phyloP scores from a whole-genome alignment of 139 green algal genomes.

The Gonium pectorale region DNA sequence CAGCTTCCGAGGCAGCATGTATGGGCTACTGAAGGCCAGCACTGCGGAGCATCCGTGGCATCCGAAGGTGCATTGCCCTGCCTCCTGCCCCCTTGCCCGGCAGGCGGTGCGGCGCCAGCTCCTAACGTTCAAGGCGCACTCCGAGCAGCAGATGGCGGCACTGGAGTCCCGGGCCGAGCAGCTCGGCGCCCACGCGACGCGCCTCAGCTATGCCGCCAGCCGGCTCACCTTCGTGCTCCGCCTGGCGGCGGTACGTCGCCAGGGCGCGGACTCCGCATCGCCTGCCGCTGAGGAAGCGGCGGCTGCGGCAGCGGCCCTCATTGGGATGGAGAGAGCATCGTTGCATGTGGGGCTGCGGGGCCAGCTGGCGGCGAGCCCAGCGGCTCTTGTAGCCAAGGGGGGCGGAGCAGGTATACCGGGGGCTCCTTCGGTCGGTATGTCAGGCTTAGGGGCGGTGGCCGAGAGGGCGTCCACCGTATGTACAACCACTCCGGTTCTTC shows the following conservation, averaged over 20 bases:
- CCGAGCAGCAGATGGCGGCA: background rate
- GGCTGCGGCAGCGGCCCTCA: background rate
- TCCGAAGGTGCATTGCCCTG: too few relatives aligned
- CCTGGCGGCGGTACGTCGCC: background rate
- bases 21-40: too few relatives aligned
- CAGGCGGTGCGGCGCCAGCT: constrained; percentile 35
- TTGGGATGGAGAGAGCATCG: too few relatives aligned
- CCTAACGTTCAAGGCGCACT: background rate
- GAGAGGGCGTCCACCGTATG: too few relatives aligned
- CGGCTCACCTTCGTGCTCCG: constrained; percentile 11
- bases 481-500: too few relatives aligned
- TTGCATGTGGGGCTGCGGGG: constrained; percentile 6
- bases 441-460: too few relatives aligned
- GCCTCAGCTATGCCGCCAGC: background rate
- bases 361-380: background rate
- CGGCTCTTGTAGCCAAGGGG: background rate
- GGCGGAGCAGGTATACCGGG: background rate
- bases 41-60: too few relatives aligned
- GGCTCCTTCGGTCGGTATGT: too few relatives aligned
- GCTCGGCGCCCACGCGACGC: background rate
- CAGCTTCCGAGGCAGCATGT: too few relatives aligned
- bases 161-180: constrained; percentile 16
- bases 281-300: background rate
- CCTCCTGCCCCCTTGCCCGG: too few relatives aligned
- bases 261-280: background rate